Evolutionary conservation across 2,329 filamentous ascomycete species (phyloP), one percentile per base, ranked within the genome.

Genomic region (Penicillium sp.): DNA sequence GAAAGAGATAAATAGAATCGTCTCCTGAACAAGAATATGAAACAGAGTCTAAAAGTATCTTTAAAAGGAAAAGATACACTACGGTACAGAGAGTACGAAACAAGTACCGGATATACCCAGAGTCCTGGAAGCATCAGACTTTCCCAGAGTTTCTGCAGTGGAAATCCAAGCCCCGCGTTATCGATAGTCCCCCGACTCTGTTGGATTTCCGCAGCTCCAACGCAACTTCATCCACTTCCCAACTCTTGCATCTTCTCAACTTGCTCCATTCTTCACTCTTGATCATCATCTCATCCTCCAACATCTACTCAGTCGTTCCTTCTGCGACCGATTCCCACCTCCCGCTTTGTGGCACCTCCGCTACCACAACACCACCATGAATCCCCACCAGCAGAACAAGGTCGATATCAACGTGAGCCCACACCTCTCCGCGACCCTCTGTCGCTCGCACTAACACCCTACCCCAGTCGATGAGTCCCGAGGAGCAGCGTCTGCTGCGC

Each of bases 371-470:
- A n/a, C 49, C 49, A 83, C 70, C 67, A 96, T 98, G 92, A 97
- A 97, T 78, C 94, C 94, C 70, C 92, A 93, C 78, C 91, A 97
- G 84, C 93, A 96, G 86, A 97, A 97, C 85, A 98, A 99, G 84
- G 86, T 98, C 73, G 95, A 99, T 80, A 85, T 97, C 80, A 93
- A 86, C 83, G 95, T 97, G 82, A 82, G 91, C 86, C 17, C 6
- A 48, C 42, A 4, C 22, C 25, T 22, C 7, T 5, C n/a, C 37
- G 17, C 47, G 17, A 42, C 6, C 5, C 25, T n/a, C 28, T 12
- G 45, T 39, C 31, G 3, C 17, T 54, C 20, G 35, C 31, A 57
- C 42, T 41, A 45, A 58, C 47, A 53, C 28, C 34, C n/a, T 58
- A 22, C 17, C 35, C 59, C 76, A 98, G 95, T 90, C 91, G 68